These are phyloP conservation scores for Trichosanthes cucumerina DNA, from an alignment of 306 rosid genomes.

Conservation along the genomic window DNA sequence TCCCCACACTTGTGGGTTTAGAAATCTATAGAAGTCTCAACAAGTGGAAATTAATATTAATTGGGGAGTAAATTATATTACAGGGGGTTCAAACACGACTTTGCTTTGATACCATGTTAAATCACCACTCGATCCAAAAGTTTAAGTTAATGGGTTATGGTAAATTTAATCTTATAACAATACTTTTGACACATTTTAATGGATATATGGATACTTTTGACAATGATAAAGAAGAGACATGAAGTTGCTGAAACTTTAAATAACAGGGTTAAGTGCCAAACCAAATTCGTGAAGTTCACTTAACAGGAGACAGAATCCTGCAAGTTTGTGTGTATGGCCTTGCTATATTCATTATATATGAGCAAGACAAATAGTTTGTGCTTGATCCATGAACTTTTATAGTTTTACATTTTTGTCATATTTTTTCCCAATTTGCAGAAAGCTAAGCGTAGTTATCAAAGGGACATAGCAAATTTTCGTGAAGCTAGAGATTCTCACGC, in stretches of 20 bases:
- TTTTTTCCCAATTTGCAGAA: conserved; percentile 39
- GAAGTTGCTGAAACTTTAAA: conserved; percentile 4
- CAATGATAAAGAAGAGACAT: not conserved
- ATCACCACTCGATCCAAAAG: not conserved
- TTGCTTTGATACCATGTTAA: not conserved
- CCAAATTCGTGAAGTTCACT: not conserved
- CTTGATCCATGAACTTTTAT: not conserved
- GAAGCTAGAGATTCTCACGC: conserved; percentile 51
- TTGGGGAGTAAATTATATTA: no score
- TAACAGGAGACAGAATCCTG: not conserved
- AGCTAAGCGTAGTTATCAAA: conserved; percentile 86
- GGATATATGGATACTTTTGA: not conserved
- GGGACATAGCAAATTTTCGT: conserved; percentile 62
- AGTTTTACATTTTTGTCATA: not conserved
- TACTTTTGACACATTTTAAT: not conserved
- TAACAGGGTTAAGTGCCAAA: not conserved
- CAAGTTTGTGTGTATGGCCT: not conserved
- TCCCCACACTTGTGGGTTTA: not conserved
- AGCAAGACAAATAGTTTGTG: not conserved
- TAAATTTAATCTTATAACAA: no score
- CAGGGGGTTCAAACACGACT: not conserved
- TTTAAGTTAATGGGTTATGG: not conserved
- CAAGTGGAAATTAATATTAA: no score
- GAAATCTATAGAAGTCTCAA: no score
- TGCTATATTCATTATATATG: not conserved